Percentiles rank a stretch among this genome's conserved stretches.
Conservation (phyloP, 2,329 filamentous ascomycete species). For the Aspergillus sergii region DNA sequence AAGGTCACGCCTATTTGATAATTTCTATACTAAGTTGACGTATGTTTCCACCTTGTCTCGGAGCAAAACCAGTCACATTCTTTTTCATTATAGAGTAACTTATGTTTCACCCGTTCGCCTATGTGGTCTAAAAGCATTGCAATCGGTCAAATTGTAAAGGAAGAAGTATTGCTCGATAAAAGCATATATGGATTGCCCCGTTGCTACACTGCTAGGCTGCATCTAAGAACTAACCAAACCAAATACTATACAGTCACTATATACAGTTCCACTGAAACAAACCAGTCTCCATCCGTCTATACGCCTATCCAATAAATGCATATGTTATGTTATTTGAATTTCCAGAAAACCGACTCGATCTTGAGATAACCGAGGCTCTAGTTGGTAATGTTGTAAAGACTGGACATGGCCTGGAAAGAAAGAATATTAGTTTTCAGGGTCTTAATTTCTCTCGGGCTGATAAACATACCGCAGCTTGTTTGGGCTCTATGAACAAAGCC, state of each 20-base stretch:
- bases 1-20: background rate
- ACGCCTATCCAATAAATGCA: constrained; percentile 10
- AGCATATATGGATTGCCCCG: background rate
- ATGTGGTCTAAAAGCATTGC: background rate
- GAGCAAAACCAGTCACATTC: background rate
- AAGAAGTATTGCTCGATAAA: background rate
- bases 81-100: background rate
- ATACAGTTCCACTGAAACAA: constrained; percentile 1
- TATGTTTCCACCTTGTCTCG: background rate
- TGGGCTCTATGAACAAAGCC: constrained; percentile 86
- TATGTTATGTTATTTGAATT: background rate
- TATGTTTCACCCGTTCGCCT: background rate
- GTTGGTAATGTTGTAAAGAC: constrained; percentile 28
- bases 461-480: constrained; percentile 70
- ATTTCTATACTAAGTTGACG: background rate
- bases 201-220: background rate
- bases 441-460: background rate
- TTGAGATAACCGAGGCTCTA: constrained; percentile 1
- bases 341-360: background rate
- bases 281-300: constrained; percentile 8
- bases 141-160: background rate
- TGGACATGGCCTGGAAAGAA: constrained; percentile 23
- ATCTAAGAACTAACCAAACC: background rate
- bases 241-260: constrained; percentile 1
- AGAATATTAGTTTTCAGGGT: background rate